Evolutionary conservation across 73 alveolate genomes (phyloP), one percentile per base, ranked within the genome.

Genomic region (Tetrahymena elliotti): DNA sequence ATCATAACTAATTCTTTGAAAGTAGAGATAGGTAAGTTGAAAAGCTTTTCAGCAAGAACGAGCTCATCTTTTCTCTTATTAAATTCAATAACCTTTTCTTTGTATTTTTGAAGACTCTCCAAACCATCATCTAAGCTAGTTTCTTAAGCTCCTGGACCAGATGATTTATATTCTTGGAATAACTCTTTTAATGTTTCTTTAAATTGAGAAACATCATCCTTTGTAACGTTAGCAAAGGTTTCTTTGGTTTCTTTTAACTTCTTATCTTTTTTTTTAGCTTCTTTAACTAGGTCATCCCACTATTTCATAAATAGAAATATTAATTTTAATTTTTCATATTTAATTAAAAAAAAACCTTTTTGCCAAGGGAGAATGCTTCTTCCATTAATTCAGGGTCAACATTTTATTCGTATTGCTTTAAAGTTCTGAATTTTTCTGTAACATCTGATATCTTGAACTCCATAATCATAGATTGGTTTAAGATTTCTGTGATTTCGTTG

Each of bases 391-490:
- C 99, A 38, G 96, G 98, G 40, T 97, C 97, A 35, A 98, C 99
- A 35, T 97, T 98, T 93, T 97, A 96, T 68, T 95, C 82, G 97
- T 99, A 98, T 99, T 98, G 98, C 94, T 98, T 97, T 27, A 99
- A 95, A 93, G 99, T 98, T 93, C 99, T 97, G 96, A 98, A 98
- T 96, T 98, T 98, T 95, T 99, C 99, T 41, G 98, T 96, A 93
- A 98, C 98, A 94, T 99, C 99, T 93, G 96, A 98, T n/a, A 99
- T 98, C 96, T 98, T 99, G 97, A 99, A 98, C 95, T 99, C 99
- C 99, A 98, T 98, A 38, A 97, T 98, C 99, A 99, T 98, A 84
- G 98, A 96, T 96, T 96, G 97, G 94, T 98, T 98, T 95, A 98
- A 97, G 52, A 99, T 99, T 95, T 98, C 98, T 83, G 99, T 96